Evolutionary conservation across 2,329 filamentous ascomycete genomes (phyloP), one percentile per base, ranked within the genome.

Genomic region (Bipolaris sorokiniana): DNA sequence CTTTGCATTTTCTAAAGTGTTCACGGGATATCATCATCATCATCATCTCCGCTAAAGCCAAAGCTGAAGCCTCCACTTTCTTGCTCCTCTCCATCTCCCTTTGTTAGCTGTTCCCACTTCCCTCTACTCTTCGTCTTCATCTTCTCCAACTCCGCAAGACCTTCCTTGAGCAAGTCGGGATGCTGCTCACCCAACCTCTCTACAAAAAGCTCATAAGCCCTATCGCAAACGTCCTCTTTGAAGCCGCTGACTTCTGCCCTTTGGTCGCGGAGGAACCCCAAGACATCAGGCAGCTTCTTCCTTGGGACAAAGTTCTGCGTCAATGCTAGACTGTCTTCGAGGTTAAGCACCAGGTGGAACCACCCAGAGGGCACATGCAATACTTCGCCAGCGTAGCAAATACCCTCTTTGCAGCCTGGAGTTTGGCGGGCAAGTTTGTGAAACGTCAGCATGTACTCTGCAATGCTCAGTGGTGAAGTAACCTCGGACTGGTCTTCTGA

Each of bases 311-410:
- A 97, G 73, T 98, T 98, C 74, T 98, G 94, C 7, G 94, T 98
- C 63, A 98, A 83, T 3, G 94, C 95, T 62, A 98, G 90, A 41
- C 90, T 90, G 11, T 86, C 83, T 66, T 92, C 90, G 1, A 97
- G 80, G 71, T 98, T 98, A 44, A 98, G 88, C 9, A 98, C 95
- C 31, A 98, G 81, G 80, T 98, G 94, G 88, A 95, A 98, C 94
- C 94, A 98, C 5, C 94, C 93, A 49, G 89, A 92, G 0, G 95
- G 94, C 5, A 98, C 94, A 72, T 97, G 91, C 48, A 98, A 78
- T 15, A 98, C 88, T 76, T 98, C 95, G 2, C 94, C 94, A 40
- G 88, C 86, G 13, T 80, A 78, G 72, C 94, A 98, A 26, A 98
- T 87, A 0, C 92, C 94, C 77, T 98, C 94, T 28, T 90, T 77